These are phyloP conservation scores for Fusarium verrucosum DNA, from an alignment of 2,329 filamentous ascomycete genomes.

Conservation along the genomic window DNA sequence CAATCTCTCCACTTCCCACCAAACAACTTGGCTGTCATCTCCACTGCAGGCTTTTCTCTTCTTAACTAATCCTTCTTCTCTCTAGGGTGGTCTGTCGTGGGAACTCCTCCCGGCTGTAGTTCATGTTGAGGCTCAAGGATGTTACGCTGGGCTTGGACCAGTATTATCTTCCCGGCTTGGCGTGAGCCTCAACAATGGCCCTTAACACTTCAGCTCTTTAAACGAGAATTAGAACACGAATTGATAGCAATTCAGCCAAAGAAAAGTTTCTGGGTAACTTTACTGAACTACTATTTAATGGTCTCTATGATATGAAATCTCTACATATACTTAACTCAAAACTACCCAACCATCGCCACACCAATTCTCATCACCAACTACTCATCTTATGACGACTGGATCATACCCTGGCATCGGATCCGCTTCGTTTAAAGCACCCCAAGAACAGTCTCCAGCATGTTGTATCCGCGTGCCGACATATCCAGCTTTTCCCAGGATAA, in stretches of 20 bases:
- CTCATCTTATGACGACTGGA: conserved; percentile 24
- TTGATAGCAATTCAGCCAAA: neutral
- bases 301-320: conserved; percentile 14
- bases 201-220: neutral
- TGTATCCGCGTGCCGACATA: conserved; percentile 34
- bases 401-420: conserved; percentile 14
- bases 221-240: neutral
- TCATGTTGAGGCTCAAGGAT: conserved; percentile 23
- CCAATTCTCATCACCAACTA: conserved; percentile 19
- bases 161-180: conserved; percentile 30
- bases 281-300: neutral
- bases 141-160: neutral
- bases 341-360: conserved; percentile 18
- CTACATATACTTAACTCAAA: conserved; percentile 10
- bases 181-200: conserved; percentile 12
- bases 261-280: neutral
- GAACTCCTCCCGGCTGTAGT: conserved; percentile 10
- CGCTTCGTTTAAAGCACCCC: conserved; percentile 18
- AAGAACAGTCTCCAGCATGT: conserved; percentile 2
- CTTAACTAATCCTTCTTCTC: conserved; percentile 6
- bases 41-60: conserved; percentile 21
- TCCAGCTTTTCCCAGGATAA: conserved; percentile 24
- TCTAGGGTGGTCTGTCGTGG: conserved; percentile 3
- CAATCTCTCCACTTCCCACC: conserved; percentile 22
- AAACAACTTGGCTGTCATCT: conserved; percentile 18